phyloP scores from a whole-genome alignment of 305 asterid genomes.

The Fraxinus sp. region DNA sequence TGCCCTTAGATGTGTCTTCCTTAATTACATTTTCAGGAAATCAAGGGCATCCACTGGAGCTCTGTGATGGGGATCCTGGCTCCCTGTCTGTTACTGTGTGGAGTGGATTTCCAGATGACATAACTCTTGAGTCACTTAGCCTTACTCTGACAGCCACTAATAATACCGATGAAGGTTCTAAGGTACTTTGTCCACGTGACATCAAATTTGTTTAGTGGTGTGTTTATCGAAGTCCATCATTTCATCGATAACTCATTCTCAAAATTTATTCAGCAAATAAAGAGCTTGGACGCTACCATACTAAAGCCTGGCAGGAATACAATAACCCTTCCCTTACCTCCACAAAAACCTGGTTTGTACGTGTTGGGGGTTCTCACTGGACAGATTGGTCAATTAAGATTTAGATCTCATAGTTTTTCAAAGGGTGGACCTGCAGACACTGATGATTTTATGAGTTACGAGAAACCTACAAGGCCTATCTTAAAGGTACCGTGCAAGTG shows the following conservation, averaged over 20 bases:
- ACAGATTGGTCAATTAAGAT: conserved; percentile 91
- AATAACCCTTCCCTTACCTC: conserved; percentile 73
- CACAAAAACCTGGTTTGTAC: conserved; percentile 93
- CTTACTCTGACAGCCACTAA: conserved; percentile 82
- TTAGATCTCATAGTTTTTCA: conserved; percentile 96
- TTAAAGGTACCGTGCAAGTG: conserved; percentile 60
- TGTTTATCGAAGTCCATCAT: conserved; percentile 23
- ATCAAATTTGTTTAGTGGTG: conserved; percentile 26
- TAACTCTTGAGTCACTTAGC: conserved; percentile 91
- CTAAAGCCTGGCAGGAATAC: conserved; percentile 84
- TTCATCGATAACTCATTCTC: conserved; percentile 23
- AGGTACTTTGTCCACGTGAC: conserved; percentile 55
- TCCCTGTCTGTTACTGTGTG: conserved; percentile 75
- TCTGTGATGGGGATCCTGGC: conserved; percentile 98
- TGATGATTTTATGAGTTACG: conserved; percentile 97
- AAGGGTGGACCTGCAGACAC: conserved; percentile 92
- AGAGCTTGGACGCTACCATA: conserved; percentile 71
- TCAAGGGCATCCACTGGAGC: conserved; percentile 85
- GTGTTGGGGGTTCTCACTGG: conserved; percentile 98
- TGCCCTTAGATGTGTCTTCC: conserved; percentile 94
- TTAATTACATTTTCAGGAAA: conserved; percentile 90
- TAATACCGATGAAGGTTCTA: conserved; percentile 91
- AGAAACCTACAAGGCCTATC: conserved; percentile 95
- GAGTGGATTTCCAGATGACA: conserved; percentile 99
- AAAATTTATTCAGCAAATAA: conserved; percentile 61